Conservation (phyloP, 108 stramenopile species). For the Cylindrotheca fusiformis region DNA sequence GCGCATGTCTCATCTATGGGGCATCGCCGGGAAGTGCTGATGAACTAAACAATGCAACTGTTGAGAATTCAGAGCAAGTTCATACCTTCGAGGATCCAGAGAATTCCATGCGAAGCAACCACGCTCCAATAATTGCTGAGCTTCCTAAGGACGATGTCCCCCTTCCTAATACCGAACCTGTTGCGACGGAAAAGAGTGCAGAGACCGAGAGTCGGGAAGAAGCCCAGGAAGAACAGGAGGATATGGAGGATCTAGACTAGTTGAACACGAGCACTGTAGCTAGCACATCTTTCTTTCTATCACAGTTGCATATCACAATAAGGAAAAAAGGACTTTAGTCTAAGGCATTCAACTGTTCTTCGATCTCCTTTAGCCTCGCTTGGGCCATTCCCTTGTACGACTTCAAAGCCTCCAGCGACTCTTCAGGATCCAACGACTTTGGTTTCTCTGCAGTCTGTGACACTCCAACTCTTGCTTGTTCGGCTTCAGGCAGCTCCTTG, state of each 20-base stretch:
- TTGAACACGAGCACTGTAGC: neutral
- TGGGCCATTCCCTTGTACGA: slow-evolving; percentile 11
- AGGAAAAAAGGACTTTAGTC: no score
- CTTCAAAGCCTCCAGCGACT: slow-evolving; percentile 25
- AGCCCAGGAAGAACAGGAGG: slow-evolving; percentile 16
- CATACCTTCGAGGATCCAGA: slow-evolving; percentile 7
- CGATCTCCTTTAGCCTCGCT: slow-evolving; percentile 2
- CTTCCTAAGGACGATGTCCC: neutral
- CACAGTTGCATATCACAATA: no score
- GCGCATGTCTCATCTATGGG: slow-evolving; percentile 68
- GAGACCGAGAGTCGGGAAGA: neutral
- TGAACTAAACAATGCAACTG: slow-evolving; percentile 15
- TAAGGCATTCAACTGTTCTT: slow-evolving; percentile 17
- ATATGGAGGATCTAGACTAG: slow-evolving; percentile 59
- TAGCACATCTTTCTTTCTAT: neutral
- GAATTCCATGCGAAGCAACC: neutral
- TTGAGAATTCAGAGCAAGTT: slow-evolving; percentile 6
- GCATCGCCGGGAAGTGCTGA: slow-evolving; percentile 34
- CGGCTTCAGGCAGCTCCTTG: slow-evolving; percentile 21
- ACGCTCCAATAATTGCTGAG: neutral
- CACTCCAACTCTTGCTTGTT: slow-evolving; percentile 4
- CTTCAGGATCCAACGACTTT: slow-evolving; percentile 9
- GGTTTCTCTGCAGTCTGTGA: no score
- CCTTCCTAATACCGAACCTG: neutral
- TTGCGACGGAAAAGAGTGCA: neutral